Base-by-base conservation (phyloP, 1,139 yeast genomes). In the Kodamaea fungicola region DNA sequence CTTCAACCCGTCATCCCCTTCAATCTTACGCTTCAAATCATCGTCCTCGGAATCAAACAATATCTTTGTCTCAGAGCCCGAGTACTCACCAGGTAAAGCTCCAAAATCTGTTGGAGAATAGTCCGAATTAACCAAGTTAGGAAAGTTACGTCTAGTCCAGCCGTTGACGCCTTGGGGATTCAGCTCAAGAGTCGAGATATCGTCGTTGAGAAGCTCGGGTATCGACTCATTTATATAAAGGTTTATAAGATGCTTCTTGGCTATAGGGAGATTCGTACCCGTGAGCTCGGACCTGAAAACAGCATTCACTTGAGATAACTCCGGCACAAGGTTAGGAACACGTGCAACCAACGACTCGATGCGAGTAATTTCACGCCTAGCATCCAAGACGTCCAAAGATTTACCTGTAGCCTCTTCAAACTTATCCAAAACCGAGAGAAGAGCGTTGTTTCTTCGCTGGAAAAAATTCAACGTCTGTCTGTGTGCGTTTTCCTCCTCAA, bases 151-250 rank as follows among this genome's bases (percentile, higher is more conserved):
- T 31, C 70, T 49, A 25, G 62, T 48, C 76, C 76, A 70, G 42
- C 58, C 49, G 28, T 66, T 71, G 3, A 59, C 49, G 32, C 57
- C 62, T 46, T 67, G 72, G 0, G 76, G 76, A 36, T 70, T 70
- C 21, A 54, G 45, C 42, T 67, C 71, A 1, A 64, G 43, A 7
- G 51, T 46, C 26, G 57, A 56, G 21, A 66, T 46, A 40, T 70
- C 76, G 41, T 70, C 75, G 32, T 60, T 53, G n/a, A 60, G 51
- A 31, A 67, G 49, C 12, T 69, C 76, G 1, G 74, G 65, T 1
- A 69, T 50, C 22, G 58, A 44, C 40, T 70, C 76, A 8, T 52
- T 47, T 8, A 51, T 40, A 24, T 46, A 45, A 7, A 55, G 43
- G 32, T 52, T 49, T 25, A 34, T 40, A 41, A 45, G 38, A 27